These are phyloP conservation scores for Cordyceps militaris DNA, from an alignment of 2,329 filamentous ascomycete genomes.

Conservation along the genomic window DNA sequence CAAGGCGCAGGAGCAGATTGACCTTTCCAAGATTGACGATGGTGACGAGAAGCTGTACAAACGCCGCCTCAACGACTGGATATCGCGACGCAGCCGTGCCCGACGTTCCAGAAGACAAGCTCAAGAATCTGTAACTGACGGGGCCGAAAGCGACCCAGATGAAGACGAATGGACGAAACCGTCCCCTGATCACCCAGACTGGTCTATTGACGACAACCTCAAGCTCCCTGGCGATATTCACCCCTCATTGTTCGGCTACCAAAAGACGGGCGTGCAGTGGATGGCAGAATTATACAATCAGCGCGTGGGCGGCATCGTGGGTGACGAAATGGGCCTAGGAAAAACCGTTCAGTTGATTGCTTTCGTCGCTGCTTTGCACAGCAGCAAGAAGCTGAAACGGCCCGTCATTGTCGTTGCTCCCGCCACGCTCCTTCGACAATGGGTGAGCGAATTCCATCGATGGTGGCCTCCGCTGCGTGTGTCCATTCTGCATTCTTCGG, in stretches of 20 bases:
- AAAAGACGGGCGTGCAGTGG: constrained; percentile 96
- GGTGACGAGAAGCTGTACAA: constrained; percentile 81
- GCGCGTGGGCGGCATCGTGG: constrained; percentile 86
- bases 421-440: constrained; percentile 90
- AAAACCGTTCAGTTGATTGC: constrained; percentile 73
- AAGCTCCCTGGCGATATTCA: constrained; percentile 88
- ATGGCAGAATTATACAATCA: constrained; percentile 86
- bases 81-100: constrained; percentile 41
- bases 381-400: constrained; percentile 76
- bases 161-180: constrained; percentile 73
- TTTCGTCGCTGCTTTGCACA: constrained; percentile 84
- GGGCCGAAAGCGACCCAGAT: constrained; percentile 36
- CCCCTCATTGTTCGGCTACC: constrained; percentile 88
- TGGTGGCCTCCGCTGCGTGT: constrained; percentile 99
- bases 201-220: constrained; percentile 66
- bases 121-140: constrained; percentile 26
- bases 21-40: constrained; percentile 66
- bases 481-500: constrained; percentile 89
- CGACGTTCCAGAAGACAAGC: constrained; percentile 33
- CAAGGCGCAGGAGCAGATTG: constrained; percentile 34
- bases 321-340: constrained; percentile 97
- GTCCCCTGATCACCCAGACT: constrained; percentile 74
- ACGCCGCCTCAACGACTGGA: constrained; percentile 68
- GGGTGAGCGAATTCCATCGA: constrained; percentile 96
- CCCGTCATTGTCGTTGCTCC: constrained; percentile 90